Evolutionary conservation across 129 eudicot genomes (phyloP).

Genomic region (Escallonia herrerae): DNA sequence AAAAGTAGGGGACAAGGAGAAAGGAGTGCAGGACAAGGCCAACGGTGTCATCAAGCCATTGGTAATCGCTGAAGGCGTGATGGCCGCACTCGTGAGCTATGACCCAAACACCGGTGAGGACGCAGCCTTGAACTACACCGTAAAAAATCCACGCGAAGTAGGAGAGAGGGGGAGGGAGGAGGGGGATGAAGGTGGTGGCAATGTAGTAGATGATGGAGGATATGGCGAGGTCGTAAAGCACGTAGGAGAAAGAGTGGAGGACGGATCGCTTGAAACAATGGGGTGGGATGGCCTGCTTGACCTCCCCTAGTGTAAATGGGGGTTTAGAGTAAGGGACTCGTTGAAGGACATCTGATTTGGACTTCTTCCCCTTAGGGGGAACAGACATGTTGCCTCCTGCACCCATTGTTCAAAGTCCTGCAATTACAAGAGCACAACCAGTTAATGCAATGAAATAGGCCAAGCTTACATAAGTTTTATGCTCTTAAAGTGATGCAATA

Average conservation of each 20-base stretch:
- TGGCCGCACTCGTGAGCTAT: slow-evolving; percentile 71
- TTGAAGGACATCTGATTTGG: slow-evolving; percentile 27
- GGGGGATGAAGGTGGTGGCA: slow-evolving; percentile 40
- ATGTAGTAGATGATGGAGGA: slow-evolving; percentile 40
- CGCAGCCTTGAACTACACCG: slow-evolving; percentile 45
- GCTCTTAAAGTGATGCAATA: neutral
- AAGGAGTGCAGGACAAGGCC: slow-evolving; percentile 55
- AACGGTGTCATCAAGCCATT: slow-evolving; percentile 65
- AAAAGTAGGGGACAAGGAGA: slow-evolving; percentile 55
- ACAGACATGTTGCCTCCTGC: slow-evolving; percentile 58
- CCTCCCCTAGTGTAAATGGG: slow-evolving; percentile 49
- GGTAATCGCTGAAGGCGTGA: slow-evolving; percentile 64
- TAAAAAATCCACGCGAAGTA: slow-evolving; percentile 53
- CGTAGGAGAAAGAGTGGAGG: slow-evolving; percentile 50
- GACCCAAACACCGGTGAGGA: slow-evolving; percentile 66
- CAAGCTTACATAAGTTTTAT: too few relatives aligned
- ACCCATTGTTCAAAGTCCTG: slow-evolving; percentile 53
- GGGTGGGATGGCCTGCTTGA: slow-evolving; percentile 62
- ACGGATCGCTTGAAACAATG: slow-evolving; percentile 59
- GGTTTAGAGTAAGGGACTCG: slow-evolving; percentile 48
- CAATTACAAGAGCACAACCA: neutral
- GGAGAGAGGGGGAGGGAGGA: slow-evolving; percentile 38
- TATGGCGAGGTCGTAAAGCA: slow-evolving; percentile 43
- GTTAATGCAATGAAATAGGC: too few relatives aligned
- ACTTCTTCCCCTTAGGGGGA: slow-evolving; percentile 25